A percentile compares a stretch with the other conserved stretches of the same genome.
Evolutionary conservation across 1,139 yeast genomes (phyloP).

Genomic region (Hyphopichia buzzinii): DNA sequence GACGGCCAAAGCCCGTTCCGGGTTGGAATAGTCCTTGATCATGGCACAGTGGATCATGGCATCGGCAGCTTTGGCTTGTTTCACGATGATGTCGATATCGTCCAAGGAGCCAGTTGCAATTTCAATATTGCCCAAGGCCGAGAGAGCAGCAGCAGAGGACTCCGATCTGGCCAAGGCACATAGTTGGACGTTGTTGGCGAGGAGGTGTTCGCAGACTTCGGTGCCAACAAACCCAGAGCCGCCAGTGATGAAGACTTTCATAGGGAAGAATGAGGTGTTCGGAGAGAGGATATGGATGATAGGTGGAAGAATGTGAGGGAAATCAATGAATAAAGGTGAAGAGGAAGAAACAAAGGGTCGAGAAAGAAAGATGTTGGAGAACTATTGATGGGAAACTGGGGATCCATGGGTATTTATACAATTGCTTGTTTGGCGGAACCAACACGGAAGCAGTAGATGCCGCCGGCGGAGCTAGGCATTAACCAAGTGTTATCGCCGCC

Average conservation of each 20-base stretch:
- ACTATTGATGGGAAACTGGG: no score
- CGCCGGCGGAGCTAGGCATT: no score
- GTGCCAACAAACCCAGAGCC: constrained; percentile 22
- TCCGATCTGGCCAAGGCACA: constrained; percentile 19
- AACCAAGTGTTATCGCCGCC: no score
- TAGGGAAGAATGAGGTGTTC: no score
- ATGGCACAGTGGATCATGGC: constrained; percentile 33
- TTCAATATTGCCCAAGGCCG: constrained; percentile 14
- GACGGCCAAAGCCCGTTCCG: constrained; percentile 8
- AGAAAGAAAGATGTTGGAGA: no score
- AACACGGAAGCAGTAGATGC: no score
- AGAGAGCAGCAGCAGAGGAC: constrained; percentile 14
- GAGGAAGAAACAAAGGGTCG: no score
- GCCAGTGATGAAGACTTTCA: constrained; percentile 23
- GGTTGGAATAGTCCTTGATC: constrained; percentile 19
- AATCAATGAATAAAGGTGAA: no score
- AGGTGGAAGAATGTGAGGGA: no score
- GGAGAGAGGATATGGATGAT: no score
- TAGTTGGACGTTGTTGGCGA: constrained; percentile 7
- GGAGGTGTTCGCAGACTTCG: constrained; percentile 11
- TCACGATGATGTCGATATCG: constrained; percentile 19
- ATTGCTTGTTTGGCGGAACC: no score
- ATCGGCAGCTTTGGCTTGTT: constrained; percentile 23
- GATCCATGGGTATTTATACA: no score
- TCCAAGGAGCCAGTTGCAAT: constrained; percentile 21